Evolutionary conservation across 352 stramenopile species (phyloP), one percentile per base, ranked within the genome.

Genomic region (Phytophthora sp.): DNA sequence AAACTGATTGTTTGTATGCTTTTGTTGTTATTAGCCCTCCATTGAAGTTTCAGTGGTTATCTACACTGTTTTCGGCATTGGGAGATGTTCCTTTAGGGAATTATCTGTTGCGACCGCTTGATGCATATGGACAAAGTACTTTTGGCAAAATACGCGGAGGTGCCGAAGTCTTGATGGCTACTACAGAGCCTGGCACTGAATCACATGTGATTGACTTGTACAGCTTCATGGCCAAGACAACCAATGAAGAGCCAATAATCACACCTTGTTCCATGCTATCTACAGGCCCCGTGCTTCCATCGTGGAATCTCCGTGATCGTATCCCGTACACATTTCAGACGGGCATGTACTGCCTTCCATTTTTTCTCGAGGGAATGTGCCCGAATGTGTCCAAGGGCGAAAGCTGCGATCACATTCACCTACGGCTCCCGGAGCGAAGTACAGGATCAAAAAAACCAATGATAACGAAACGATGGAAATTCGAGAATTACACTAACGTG

Each of bases 321-420:
- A 80, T 82, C 20, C 80, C 82, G 26, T 91, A 89, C 64, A 89
- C 77, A 5, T 90, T 71, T 33, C 73, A 71, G 15, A 88, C 79
- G 1, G 79, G 74, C 13, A 83, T 66, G 31, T 86, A 86, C 60
- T 93, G 84, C 27, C 11, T 54, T 5, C 53, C 73, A 6, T 91
- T 89, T 42, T 76, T 90, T 15, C 39, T 79, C 26, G 60, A 79
- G 12, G 77, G 69, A 2, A 20, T 74, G 3, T 93, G 84, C 52
- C 73, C 79, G 1, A 62, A 31, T 4, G 31, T 86, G 20, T 49
- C 56, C 9, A 66, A 46, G 4, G 73, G 69, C 4, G 57, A 77
- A 31, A 38, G 36, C 16, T 92, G 84, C n/a, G 68, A 81, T 12
- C 26, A 57, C 7, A 45, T 84, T 5, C 84, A 91, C 31, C 52